Evolutionary conservation across 352 stramenopile species (phyloP).

Genomic region (Globisporangium paddicum): DNA sequence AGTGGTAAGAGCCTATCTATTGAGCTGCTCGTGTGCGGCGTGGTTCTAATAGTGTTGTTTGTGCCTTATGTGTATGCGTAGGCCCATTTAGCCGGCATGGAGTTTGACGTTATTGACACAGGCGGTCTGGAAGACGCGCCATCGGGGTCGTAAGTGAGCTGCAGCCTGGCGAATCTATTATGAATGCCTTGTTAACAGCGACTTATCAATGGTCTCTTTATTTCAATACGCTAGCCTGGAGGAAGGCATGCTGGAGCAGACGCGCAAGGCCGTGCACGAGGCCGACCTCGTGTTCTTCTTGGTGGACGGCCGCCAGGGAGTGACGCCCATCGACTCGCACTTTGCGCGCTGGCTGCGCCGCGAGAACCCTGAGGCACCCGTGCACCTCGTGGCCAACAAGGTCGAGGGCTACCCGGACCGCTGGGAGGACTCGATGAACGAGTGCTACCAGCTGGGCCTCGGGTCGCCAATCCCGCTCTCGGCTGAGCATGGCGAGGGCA

Average conservation of each 20-base stretch:
- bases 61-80: conserved; percentile 6
- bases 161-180: neutral
- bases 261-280: conserved; percentile 65
- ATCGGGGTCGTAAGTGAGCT: conserved; percentile 30
- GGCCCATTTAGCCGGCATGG: conserved; percentile 55
- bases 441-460: conserved; percentile 74
- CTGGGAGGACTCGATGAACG: conserved; percentile 65
- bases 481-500: conserved; percentile 72
- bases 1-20: conserved; percentile 13
- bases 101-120: conserved; percentile 84
- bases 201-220: neutral
- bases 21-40: neutral
- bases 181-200: neutral
- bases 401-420: conserved; percentile 61
- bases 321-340: conserved; percentile 77
- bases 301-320: conserved; percentile 68
- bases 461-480: conserved; percentile 65
- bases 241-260: conserved; percentile 79
- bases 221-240: conserved; percentile 31
- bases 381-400: conserved; percentile 81
- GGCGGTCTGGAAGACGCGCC: conserved; percentile 72
- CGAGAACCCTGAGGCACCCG: conserved; percentile 48
- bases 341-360: conserved; percentile 71
- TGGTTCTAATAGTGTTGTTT: neutral
- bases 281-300: conserved; percentile 79